A percentile compares a stretch with the other conserved stretches of the same genome.
These are phyloP conservation scores for Fusarium sp. DNA, from an alignment of 2,329 filamentous ascomycete genomes.

Conservation along the genomic window DNA sequence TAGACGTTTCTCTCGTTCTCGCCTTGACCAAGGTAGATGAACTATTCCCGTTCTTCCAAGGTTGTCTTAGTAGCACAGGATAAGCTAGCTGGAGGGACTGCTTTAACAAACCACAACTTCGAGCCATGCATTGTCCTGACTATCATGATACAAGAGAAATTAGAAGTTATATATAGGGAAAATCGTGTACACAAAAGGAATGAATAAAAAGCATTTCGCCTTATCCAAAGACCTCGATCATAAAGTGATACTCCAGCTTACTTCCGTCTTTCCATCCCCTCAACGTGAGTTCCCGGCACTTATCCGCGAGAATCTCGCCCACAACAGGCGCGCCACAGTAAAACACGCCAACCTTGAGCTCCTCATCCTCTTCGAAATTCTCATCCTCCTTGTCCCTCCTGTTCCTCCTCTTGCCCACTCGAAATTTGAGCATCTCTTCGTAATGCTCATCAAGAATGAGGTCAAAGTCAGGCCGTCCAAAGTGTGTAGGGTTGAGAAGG, in stretches of 20 bases:
- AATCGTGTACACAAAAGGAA: neutral
- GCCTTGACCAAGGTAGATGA: accelerated
- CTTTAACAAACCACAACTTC: neutral
- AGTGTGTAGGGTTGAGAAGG: constrained; percentile 64
- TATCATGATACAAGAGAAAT: neutral
- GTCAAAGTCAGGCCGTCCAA: constrained; percentile 66
- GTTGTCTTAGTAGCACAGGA: neutral
- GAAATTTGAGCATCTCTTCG: constrained; percentile 61
- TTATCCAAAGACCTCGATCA: constrained; percentile 68
- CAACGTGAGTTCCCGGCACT: constrained; percentile 63
- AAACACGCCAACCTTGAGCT: constrained; percentile 65
- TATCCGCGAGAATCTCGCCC: constrained; percentile 67
- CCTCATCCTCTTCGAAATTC: constrained; percentile 46
- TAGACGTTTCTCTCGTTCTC: constrained; percentile 29
- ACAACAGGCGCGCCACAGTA: constrained; percentile 68
- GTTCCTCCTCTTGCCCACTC: constrained; percentile 37
- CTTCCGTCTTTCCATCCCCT: constrained; percentile 64
- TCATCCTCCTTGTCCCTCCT: neutral
- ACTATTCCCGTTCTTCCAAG: constrained; percentile 10
- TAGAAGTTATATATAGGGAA: neutral
- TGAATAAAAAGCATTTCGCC: neutral
- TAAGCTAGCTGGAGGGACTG: accelerated
- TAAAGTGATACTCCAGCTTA: constrained; percentile 67
- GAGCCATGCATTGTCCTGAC: neutral
- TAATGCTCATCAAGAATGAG: constrained; percentile 66